Evolutionary conservation across 148 eudicot genomes (phyloP).

Genomic region (Vaccinium darrowii): DNA sequence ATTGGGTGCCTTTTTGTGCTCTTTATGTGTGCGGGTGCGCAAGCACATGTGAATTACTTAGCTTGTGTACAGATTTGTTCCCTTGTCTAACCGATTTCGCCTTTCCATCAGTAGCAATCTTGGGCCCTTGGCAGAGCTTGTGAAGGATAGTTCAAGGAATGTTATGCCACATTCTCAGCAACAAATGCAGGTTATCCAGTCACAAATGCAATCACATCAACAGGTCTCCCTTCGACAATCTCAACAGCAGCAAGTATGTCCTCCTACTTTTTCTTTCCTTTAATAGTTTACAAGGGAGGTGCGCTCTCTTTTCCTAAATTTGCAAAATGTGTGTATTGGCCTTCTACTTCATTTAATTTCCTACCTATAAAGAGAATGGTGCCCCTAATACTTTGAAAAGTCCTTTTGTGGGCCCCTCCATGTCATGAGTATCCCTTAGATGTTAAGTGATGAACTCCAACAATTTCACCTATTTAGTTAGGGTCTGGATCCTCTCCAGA

Average conservation of each 20-base stretch:
- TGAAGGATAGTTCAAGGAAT: conserved; percentile 66
- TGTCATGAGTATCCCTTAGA: neutral
- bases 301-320: neutral
- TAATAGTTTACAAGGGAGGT: neutral
- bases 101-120: conserved; percentile 54
- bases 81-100: conserved; percentile 19
- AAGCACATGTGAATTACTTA: neutral
- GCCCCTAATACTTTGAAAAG: neutral
- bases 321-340: neutral
- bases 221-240: conserved; percentile 64
- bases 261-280: neutral
- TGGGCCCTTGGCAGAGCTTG: conserved; percentile 59
- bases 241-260: conserved; percentile 82
- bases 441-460: neutral
- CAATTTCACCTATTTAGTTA: neutral
- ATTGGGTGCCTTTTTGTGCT: neutral
- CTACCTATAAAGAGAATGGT: neutral
- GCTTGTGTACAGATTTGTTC: neutral
- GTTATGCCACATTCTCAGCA: conserved; percentile 55
- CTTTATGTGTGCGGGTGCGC: neutral
- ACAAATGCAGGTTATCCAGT: conserved; percentile 56
- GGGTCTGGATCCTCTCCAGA: too few species aligned
- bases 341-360: neutral
- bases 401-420: neutral
- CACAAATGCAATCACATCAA: conserved; percentile 60